These are phyloP conservation scores for Lasiodiplodia theobromae DNA, from an alignment of 2,329 filamentous ascomycete genomes.

Conservation along the genomic window DNA sequence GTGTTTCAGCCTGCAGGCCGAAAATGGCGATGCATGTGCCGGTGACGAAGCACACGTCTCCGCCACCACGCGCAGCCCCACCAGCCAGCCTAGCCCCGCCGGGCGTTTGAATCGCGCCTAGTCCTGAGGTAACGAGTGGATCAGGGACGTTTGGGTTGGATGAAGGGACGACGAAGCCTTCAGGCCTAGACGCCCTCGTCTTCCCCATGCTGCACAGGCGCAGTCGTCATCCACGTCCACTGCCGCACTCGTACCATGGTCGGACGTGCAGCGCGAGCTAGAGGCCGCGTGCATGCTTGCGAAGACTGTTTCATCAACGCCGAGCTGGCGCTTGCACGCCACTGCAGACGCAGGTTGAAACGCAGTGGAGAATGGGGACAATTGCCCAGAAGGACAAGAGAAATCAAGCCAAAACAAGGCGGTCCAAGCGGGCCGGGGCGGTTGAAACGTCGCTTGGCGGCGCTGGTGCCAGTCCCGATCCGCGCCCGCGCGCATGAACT, in stretches of 20 bases:
- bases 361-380: neutral
- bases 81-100: neutral
- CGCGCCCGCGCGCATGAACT: neutral
- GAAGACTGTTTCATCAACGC: constrained; percentile 8
- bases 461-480: constrained; percentile 15
- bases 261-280: neutral
- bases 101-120: constrained; percentile 2
- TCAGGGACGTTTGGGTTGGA: neutral
- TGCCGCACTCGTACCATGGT: neutral
- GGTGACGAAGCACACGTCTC: constrained; percentile 8
- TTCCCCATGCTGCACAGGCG: neutral
- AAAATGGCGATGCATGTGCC: neutral
- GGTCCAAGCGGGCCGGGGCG: constrained; percentile 9
- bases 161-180: neutral
- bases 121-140: constrained; percentile 14
- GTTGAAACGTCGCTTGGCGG: constrained; percentile 24
- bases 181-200: neutral
- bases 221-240: constrained; percentile 9
- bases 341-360: neutral
- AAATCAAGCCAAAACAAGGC: constrained; percentile 18
- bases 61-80: constrained; percentile 15
- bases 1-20: neutral
- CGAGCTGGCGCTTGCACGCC: neutral
- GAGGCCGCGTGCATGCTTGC: neutral
- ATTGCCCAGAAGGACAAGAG: constrained; percentile 6